These are phyloP conservation scores for Solanum paucissectum DNA, from an alignment of 257 asterid genomes.

Conservation along the genomic window DNA sequence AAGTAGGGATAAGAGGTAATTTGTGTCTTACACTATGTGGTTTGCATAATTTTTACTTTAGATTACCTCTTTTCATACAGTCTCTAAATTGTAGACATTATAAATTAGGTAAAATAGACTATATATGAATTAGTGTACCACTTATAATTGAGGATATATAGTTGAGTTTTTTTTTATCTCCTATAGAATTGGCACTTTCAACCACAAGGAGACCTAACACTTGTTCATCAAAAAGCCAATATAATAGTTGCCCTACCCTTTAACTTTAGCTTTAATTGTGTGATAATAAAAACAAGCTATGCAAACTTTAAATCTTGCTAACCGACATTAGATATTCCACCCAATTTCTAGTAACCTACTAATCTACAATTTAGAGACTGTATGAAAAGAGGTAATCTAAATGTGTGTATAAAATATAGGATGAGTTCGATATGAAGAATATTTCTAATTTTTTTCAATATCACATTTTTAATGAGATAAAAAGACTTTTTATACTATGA, in stretches of 20 bases:
- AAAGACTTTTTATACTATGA: too few relatives aligned
- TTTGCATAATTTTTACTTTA: too few relatives aligned
- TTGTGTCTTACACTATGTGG: too few relatives aligned
- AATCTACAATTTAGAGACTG: neutral
- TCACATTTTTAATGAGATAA: too few relatives aligned
- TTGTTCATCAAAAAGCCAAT: neutral
- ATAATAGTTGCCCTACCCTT: neutral
- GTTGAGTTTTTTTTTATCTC: neutral
- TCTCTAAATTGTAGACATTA: too few relatives aligned
- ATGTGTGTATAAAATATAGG: neutral
- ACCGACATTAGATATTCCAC: neutral
- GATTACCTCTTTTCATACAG: too few relatives aligned
- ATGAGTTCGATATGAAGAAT: neutral
- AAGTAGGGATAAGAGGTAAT: too few relatives aligned
- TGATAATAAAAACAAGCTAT: neutral
- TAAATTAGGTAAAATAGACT: neutral
- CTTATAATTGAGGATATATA: neutral
- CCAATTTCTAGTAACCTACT: neutral
- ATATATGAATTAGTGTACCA: neutral
- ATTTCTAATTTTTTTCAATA: too few relatives aligned
- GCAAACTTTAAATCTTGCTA: neutral
- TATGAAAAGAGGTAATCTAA: neutral
- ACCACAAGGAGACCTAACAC: neutral
- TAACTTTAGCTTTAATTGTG: neutral
- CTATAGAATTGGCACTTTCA: slow-evolving; percentile 8